Evolutionary conservation across 495 filamentous ascomycete genomes (phyloP), one percentile per base, ranked within the genome.

Genomic region (Glonium stellatum): DNA sequence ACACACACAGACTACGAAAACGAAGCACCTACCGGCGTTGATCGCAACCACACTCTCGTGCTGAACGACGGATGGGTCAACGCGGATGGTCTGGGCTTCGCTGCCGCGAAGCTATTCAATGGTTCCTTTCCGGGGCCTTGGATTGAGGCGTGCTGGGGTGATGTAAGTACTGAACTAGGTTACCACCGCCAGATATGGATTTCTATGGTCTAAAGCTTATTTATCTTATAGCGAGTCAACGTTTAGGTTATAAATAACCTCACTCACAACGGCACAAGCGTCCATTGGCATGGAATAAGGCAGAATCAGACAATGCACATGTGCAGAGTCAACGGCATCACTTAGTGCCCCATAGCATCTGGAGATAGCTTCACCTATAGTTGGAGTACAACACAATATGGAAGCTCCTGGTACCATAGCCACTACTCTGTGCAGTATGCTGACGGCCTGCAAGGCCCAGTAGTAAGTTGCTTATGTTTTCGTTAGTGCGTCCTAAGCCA

Each of bases 81-180:
- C 22, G 63, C 72, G 1, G 71, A 74, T 58, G 72, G 72, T 31
- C 18, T 69, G 18, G 25, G 25, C 4, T 37, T 55, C 35, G 42
- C 35, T 15, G 22, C 64, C 18, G 63, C 41, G 4, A 53, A 68
- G n/a, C 31, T 65, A 0, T 59, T 72, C 64, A 73, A 72, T 55
- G 53, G 46, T n/a, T 61, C 65, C 18, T 71, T 62, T 52, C 71
- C 71, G 4, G 71, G 70, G 21, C 71, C 71, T 10, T 59, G 56
- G 61, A 71, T 71, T 48, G 18, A 76, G 48, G 84, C 80, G 10
- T 71, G 86, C 36, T 53, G 68, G 59, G 42, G 63, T 42, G 67
- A 58, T 35, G 66, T 55, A 25, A 25, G 22, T 31, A 9, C 9
- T 25, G 18, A 54, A 25, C 25, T 37, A 4, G 12, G 15, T 60